These are phyloP conservation scores for Rhynchosporium graminicola DNA, from an alignment of 2,329 filamentous ascomycete genomes.

Conservation along the genomic window DNA sequence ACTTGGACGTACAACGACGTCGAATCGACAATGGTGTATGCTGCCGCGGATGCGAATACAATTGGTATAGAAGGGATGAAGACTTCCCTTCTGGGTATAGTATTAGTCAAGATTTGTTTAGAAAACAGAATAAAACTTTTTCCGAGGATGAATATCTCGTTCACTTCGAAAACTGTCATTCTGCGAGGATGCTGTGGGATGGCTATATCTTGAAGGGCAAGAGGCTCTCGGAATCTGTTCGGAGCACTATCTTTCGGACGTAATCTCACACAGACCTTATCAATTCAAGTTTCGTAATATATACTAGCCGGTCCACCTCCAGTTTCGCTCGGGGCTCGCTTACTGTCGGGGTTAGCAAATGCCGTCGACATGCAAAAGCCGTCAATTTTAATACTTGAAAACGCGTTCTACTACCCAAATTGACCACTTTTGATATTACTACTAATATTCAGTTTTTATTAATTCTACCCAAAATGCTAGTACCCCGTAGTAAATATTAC, in stretches of 20 bases:
- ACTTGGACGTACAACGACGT: conserved; percentile 15
- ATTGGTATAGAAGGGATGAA: conserved; percentile 18
- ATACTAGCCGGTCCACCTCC: too few species aligned
- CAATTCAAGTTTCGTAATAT: too few species aligned
- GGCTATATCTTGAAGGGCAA: conserved; percentile 6
- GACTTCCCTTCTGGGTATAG: conserved; percentile 1
- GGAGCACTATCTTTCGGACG: neutral
- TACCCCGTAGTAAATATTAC: too few species aligned
- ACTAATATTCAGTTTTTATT: too few species aligned
- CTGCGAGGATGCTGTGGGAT: conserved; percentile 10
- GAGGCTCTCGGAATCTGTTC: neutral
- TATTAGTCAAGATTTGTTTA: conserved; percentile 12
- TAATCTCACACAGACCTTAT: neutral
- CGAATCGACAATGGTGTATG: conserved; percentile 18
- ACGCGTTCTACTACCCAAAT: too few species aligned
- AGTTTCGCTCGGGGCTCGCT: too few species aligned
- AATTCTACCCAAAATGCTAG: too few species aligned
- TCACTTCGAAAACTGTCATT: conserved; percentile 18
- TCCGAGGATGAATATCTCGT: conserved; percentile 20
- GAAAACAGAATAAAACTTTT: conserved; percentile 14
- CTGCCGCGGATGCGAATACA: conserved; percentile 19
- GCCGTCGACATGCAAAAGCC: too few species aligned
- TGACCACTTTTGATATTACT: too few species aligned
- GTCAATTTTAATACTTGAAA: too few species aligned
- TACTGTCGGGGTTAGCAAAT: too few species aligned